Conservation (phyloP, 2,329 filamentous ascomycete species). For the Pseudogymnoascus sp. region DNA sequence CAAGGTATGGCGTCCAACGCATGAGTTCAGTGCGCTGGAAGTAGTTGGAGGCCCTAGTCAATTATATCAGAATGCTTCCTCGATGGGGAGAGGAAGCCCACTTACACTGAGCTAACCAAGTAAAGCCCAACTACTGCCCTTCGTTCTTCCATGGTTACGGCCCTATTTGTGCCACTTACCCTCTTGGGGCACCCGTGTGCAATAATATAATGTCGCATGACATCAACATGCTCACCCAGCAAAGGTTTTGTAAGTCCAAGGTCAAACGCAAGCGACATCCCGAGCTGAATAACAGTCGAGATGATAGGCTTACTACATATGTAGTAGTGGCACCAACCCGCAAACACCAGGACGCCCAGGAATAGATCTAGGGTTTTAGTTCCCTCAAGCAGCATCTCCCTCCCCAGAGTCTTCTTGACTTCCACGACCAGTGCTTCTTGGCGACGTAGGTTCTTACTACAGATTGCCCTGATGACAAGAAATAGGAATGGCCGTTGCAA, state of each 20-base stretch:
- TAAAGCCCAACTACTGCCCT: slow-evolving; percentile 10
- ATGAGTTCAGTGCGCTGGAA: slow-evolving; percentile 13
- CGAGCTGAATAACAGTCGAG: background rate
- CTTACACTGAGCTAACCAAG: slow-evolving; percentile 12
- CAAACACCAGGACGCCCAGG: background rate
- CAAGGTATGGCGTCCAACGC: slow-evolving; percentile 13
- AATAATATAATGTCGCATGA: background rate
- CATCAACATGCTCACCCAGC: background rate
- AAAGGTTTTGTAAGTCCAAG: background rate
- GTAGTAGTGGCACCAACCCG: background rate
- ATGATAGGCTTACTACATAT: background rate
- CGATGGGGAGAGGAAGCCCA: background rate
- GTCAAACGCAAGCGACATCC: background rate
- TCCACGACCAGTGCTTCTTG: background rate
- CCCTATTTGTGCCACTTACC: background rate
- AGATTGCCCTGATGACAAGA: background rate
- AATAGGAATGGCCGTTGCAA: background rate
- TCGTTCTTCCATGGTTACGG: slow-evolving; percentile 13
- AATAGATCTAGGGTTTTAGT: background rate
- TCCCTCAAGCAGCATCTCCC: background rate
- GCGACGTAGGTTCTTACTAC: background rate
- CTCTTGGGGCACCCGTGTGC: background rate
- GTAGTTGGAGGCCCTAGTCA: slow-evolving; percentile 8
- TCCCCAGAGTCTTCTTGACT: background rate
- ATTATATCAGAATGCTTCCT: background rate